phyloP scores from a whole-genome alignment of 192 early-diverging fungal species.

The Entomortierella lignicola region DNA sequence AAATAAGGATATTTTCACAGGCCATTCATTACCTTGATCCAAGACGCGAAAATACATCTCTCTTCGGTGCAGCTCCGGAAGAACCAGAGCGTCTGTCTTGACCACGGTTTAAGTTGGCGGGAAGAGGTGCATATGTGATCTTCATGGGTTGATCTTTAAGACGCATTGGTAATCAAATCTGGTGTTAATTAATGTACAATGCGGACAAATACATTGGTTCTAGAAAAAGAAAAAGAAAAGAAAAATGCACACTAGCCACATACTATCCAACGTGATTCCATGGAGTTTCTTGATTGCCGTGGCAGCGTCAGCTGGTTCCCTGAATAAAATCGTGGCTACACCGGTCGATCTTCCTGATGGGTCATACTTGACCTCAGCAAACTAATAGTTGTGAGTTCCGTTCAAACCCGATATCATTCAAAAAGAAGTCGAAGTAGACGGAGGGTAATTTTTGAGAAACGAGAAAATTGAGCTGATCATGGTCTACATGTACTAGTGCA shows the following conservation, averaged over 20 bases:
- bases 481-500: not conserved
- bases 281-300: constrained; percentile 62
- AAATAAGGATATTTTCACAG: not conserved
- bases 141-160: constrained; percentile 43
- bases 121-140: constrained; percentile 39
- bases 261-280: constrained; percentile 66
- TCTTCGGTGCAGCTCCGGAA: constrained; percentile 16
- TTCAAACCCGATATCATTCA: not conserved
- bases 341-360: constrained; percentile 66
- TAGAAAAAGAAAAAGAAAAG: constrained; percentile 3
- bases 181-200: not conserved
- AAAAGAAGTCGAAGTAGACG: not conserved
- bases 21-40: constrained; percentile 45
- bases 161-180: not conserved
- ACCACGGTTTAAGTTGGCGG: not conserved
- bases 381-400: constrained; percentile 16
- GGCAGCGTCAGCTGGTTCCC: constrained; percentile 53
- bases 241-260: not conserved
- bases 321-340: constrained; percentile 59
- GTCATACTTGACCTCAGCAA: constrained; percentile 61
- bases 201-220: too few relatives aligned
- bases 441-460: constrained; percentile 3
- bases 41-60: constrained; percentile 51
- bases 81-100: constrained; percentile 16
- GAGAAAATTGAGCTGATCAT: not conserved